Conservation (phyloP, 345 rosid species). For the Citrus inodora region DNA sequence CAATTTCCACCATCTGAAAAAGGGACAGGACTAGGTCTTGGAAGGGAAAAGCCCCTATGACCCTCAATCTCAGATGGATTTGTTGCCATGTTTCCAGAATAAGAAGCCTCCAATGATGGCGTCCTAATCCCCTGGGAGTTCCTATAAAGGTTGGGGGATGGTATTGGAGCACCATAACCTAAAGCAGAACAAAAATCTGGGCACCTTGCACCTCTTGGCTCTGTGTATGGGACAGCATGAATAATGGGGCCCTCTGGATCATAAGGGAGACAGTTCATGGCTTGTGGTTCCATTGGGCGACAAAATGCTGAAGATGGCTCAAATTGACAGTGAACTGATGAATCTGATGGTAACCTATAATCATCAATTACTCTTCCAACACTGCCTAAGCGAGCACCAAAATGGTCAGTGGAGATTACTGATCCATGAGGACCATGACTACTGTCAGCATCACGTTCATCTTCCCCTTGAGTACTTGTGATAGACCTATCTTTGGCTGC, state of each 20-base stretch:
- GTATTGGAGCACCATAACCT: slow-evolving; percentile 14
- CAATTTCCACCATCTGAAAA: slow-evolving; percentile 14
- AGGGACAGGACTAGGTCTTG: slow-evolving; percentile 14
- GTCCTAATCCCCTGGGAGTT: slow-evolving; percentile 13
- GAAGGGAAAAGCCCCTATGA: slow-evolving; percentile 12
- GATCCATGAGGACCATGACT: slow-evolving; percentile 10
- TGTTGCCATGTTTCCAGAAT: slow-evolving; percentile 15
- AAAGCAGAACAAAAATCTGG: slow-evolving; percentile 15
- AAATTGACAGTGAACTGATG: slow-evolving; percentile 24
- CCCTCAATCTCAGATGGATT: slow-evolving; percentile 21
- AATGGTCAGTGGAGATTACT: slow-evolving; percentile 7
- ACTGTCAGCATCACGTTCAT: slow-evolving; percentile 15
- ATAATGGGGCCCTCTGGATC: slow-evolving; percentile 22
- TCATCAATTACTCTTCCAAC: slow-evolving; percentile 21
- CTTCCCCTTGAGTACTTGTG: neutral
- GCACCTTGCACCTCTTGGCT: slow-evolving; percentile 16
- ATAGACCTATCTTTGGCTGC: slow-evolving; percentile 12
- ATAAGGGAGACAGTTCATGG: slow-evolving; percentile 19
- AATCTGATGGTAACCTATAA: slow-evolving; percentile 23
- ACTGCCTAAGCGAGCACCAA: slow-evolving; percentile 12
- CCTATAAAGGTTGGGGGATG: slow-evolving; percentile 17
- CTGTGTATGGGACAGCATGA: slow-evolving; percentile 12
- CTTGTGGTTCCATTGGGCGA: slow-evolving; percentile 16
- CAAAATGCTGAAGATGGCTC: slow-evolving; percentile 7
- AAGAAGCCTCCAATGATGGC: slow-evolving; percentile 1